Base-by-base conservation (phyloP, 768 basidiomycete species). In the Tylopilus felleus region DNA sequence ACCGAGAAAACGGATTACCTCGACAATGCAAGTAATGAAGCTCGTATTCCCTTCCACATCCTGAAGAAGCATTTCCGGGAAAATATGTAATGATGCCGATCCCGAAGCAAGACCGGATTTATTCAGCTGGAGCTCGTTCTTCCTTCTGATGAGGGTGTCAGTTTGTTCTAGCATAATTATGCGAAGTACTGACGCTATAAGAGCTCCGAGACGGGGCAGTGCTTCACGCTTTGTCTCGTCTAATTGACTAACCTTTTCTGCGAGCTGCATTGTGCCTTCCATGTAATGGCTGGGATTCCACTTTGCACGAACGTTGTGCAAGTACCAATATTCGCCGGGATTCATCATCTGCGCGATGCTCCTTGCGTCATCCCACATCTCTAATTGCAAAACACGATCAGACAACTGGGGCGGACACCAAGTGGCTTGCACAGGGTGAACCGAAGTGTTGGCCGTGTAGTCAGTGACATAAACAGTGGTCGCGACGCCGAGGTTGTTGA, bases 381-480 rank as follows among this genome's bases (percentile, higher is more conserved):
- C 78, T 28, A 86, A 74, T 45, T 73, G 78, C n/a, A 88, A 61
- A 17, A 82, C 74, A 23, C 62, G 65, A 14, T 77, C 71, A 4
- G 68, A 69, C 31, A 87, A 67, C 23, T 68, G 70, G 6, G 71
- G 62, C 12, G 79, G 73, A 63, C 80, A 84, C 79, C 78, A 83
- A 41, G 67, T 49, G 8, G 73, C 70, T 49, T 74, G 69, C n/a
- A 74, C 57, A 16, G 71, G 61, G 4, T 51, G 52, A 40, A 75
- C 60, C 8, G 58, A 54, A 5, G 68, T 45, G 50, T 80, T 82
- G 39, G 56, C 59, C 7, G 85, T 84, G 61, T 85, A 87, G 59
- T 88, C 86, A 1, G 86, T 87, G 47, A 85, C 83, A 64, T 80
- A 86, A 13, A 88, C 54, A 28, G 68, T 76, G 53, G 76, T 74